Evolutionary conservation across 768 basidiomycete species (phyloP).

Genomic region (Lactifluus subvellereus): DNA sequence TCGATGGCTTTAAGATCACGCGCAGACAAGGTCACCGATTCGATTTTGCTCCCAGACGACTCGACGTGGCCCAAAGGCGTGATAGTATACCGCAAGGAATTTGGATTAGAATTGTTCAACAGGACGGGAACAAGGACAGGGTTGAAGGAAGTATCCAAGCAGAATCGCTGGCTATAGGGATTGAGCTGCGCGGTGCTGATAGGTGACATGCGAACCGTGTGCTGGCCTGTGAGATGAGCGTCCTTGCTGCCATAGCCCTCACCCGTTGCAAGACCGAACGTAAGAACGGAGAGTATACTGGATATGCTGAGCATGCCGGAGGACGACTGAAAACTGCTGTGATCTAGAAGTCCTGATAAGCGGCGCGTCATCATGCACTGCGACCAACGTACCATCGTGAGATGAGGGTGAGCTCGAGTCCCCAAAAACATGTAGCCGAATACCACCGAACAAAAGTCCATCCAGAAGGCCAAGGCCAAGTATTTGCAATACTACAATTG

Average conservation of each 20-base stretch:
- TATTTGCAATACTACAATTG: slow-evolving; percentile 60
- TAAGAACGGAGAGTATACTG: slow-evolving; percentile 44
- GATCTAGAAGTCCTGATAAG: slow-evolving; percentile 20
- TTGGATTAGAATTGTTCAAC: slow-evolving; percentile 84
- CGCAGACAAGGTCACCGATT: slow-evolving; percentile 32
- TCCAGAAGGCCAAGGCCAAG: slow-evolving; percentile 56
- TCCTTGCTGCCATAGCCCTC: slow-evolving; percentile 41
- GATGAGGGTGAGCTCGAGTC: slow-evolving; percentile 25
- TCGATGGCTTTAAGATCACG: slow-evolving; percentile 68
- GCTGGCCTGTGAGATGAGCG: slow-evolving; percentile 71
- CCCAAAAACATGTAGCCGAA: slow-evolving; percentile 48
- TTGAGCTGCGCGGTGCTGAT: slow-evolving; percentile 91
- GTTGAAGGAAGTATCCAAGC: slow-evolving; percentile 50
- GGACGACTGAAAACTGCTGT: slow-evolving; percentile 19
- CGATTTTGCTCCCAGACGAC: slow-evolving; percentile 31
- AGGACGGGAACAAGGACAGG: slow-evolving; percentile 73
- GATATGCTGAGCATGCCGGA: slow-evolving; percentile 39
- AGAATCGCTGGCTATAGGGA: slow-evolving; percentile 67
- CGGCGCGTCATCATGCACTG: slow-evolving; percentile 12
- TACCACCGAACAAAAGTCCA: slow-evolving; percentile 65
- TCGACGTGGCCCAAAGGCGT: slow-evolving; percentile 53
- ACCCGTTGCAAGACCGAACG: slow-evolving; percentile 45
- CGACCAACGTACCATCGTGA: slow-evolving; percentile 20
- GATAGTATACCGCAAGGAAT: slow-evolving; percentile 65
- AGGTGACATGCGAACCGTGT: slow-evolving; percentile 88